A percentile compares a stretch with the other conserved stretches of the same genome.
These are phyloP conservation scores for Lentithecium fluviatile DNA, from an alignment of 495 filamentous ascomycete genomes.

Conservation along the genomic window DNA sequence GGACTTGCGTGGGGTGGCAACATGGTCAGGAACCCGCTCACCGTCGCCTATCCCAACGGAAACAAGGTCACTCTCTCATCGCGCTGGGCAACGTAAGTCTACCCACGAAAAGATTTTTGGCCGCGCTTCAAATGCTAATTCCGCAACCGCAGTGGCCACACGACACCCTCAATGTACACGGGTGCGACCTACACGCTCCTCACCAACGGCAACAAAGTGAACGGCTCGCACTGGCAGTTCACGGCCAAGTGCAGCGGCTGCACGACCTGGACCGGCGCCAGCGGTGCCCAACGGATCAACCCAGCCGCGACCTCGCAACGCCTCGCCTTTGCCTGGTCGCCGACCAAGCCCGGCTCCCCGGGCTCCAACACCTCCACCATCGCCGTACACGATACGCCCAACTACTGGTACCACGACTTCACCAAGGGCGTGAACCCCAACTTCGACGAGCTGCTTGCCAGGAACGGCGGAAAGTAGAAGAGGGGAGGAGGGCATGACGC, in stretches of 20 bases:
- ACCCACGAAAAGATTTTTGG: not conserved
- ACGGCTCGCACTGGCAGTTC: conserved; percentile 32
- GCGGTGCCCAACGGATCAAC: conserved; percentile 8
- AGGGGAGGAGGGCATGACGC: too few species aligned
- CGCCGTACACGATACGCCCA: conserved; percentile 9
- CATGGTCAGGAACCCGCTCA: conserved; percentile 53
- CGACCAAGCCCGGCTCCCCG: conserved; percentile 13
- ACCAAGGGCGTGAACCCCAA: conserved; percentile 41
- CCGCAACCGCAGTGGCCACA: conserved; percentile 19
- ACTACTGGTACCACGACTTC: conserved; percentile 37
- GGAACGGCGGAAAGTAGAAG: too few species aligned
- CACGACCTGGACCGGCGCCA: conserved; percentile 5
- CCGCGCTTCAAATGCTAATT: not conserved
- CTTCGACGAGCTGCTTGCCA: conserved; percentile 42
- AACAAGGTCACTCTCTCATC: conserved; percentile 46
- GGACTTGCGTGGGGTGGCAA: conserved; percentile 52
- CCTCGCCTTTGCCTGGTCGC: conserved; percentile 22
- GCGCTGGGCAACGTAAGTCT: conserved; percentile 47
- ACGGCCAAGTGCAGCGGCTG: conserved; percentile 31
- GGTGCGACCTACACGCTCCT: conserved; percentile 15
- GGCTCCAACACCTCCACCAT: conserved; percentile 9
- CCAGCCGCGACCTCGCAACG: conserved; percentile 3
- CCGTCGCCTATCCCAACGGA: conserved; percentile 50
- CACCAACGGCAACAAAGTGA: conserved; percentile 19
- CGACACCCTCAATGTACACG: conserved; percentile 16